phyloP scores from a whole-genome alignment of 495 filamentous ascomycete species.

The Pseudevernia furfuracea region DNA sequence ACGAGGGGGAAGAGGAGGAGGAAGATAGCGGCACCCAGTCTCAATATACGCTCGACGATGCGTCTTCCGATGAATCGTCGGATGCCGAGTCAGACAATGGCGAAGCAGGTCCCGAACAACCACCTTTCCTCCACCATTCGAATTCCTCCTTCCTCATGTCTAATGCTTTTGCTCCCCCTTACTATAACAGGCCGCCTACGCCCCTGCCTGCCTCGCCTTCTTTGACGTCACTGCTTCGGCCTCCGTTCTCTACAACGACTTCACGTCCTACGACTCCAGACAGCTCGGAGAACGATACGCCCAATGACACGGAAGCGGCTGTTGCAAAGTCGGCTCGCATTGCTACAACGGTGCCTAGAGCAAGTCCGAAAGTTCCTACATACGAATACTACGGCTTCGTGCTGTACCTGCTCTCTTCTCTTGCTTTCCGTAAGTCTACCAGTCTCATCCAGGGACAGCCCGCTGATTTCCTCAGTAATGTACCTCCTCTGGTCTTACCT shows the following conservation, averaged over 20 bases:
- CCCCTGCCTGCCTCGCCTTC: constrained; percentile 91
- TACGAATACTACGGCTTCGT: constrained; percentile 99
- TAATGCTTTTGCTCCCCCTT: constrained; percentile 70
- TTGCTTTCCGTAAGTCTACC: constrained; percentile 54
- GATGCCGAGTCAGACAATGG: constrained; percentile 13
- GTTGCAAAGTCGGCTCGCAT: constrained; percentile 56
- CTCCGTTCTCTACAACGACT: constrained; percentile 58
- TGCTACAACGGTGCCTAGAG: constrained; percentile 71
- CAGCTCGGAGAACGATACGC: constrained; percentile 73
- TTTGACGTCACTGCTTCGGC: constrained; percentile 86
- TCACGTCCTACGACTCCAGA: constrained; percentile 88
- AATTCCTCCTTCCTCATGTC: constrained; percentile 33
- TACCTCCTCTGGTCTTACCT: constrained; percentile 94
- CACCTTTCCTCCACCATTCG: constrained; percentile 25
- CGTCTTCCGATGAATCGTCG: constrained; percentile 7
- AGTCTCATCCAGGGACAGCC: neutral
- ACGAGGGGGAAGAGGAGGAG: constrained; percentile 10
- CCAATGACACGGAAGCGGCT: constrained; percentile 54
- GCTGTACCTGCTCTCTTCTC: constrained; percentile 74
- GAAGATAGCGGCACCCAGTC: constrained; percentile 2
- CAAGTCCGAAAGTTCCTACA: constrained; percentile 86
- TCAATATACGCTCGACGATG: constrained; percentile 9
- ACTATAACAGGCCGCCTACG: constrained; percentile 81
- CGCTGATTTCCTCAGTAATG: constrained; percentile 46
- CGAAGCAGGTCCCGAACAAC: neutral